Evolutionary conservation across 495 filamentous ascomycete species (phyloP), one percentile per base, ranked within the genome.

Genomic region (Monascus purpureus): DNA sequence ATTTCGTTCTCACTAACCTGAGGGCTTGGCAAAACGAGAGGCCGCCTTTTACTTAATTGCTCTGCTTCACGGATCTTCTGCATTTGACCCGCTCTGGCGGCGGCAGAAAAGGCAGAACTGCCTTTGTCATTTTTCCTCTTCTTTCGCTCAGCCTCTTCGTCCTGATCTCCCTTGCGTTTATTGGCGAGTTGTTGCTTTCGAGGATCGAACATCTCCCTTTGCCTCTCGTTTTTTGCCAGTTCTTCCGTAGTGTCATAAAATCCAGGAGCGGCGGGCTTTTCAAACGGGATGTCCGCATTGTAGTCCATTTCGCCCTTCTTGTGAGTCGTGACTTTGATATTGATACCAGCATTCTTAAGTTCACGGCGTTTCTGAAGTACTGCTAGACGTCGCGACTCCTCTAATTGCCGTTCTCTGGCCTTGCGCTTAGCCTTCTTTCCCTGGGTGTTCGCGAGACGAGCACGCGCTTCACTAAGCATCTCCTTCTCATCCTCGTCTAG

Each of bases 391-490:
- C 88, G 70, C 2, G 85, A 93, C 55, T 96, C 92, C 50, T 96
- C 92, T 36, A 96, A 70, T 53, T 96, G 88, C 38, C 90, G 68
- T 53, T 97, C 90, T 42, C 90, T 71, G 29, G 90, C 92, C 65
- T 97, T 97, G 34, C 90, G 72, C 67, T 97, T 97, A 4, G 90
- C 92, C 65, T 97, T 97, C 61, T 97, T 96, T 52, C 90, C 90
- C 54, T 95, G 87, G 20, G 88, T 95, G 45, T 97, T 97, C 23
- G 92, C 90, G 35, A 97, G 63, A 58, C 90, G 80, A 35, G 90
- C 90, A 45, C 90, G 82, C 32, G 90, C 90, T 58, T 97, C 90
- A 53, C 86, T 94, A 43, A 97, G 61, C 90, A 96, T 96, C 52
- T 96, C 92, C 62, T 96, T 96, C 54, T 97, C 92, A 48, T 96